Evolutionary conservation across 2,329 filamentous ascomycete genomes (phyloP).

Genomic region (Talaromyces sp.): DNA sequence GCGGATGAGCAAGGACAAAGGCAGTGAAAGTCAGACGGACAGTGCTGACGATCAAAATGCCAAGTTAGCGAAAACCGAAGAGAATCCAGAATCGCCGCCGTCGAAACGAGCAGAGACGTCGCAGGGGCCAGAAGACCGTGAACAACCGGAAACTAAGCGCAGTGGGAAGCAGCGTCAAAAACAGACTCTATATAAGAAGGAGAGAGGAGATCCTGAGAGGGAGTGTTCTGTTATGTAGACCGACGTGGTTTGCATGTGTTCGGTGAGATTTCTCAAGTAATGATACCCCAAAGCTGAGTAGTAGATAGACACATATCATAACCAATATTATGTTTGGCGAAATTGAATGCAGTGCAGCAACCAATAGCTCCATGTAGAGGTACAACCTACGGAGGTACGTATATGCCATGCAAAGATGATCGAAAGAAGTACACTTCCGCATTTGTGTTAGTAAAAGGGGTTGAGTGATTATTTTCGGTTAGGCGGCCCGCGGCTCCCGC

Average conservation of each 20-base stretch:
- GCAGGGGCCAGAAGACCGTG: conserved; percentile 20
- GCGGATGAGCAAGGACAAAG: conserved; percentile 13
- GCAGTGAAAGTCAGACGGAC: conserved; percentile 3
- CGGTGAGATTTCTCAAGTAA: not conserved
- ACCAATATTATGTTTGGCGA: too few species aligned
- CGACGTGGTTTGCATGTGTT: not conserved
- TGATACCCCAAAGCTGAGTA: not conserved
- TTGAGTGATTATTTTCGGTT: too few species aligned
- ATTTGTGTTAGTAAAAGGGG: too few species aligned
- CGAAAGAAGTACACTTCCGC: too few species aligned
- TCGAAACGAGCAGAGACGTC: conserved; percentile 1
- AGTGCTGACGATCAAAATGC: not conserved
- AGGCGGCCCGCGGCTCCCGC: too few species aligned
- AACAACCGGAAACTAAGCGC: conserved; percentile 18
- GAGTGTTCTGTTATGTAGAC: conserved; percentile 41
- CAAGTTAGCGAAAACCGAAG: not conserved
- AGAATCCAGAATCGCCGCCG: not conserved
- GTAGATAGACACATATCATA: too few species aligned
- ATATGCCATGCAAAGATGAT: too few species aligned
- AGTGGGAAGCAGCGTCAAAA: conserved; percentile 28
- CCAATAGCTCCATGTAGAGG: too few species aligned
- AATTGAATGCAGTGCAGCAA: too few species aligned
- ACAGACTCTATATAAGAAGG: conserved; percentile 30
- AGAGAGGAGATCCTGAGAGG: conserved; percentile 34
- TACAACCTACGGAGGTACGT: too few species aligned